Evolutionary conservation across 176 grass and related monocot genomes (phyloP), one percentile per base, ranked within the genome.

Genomic region (Carex parvula): DNA sequence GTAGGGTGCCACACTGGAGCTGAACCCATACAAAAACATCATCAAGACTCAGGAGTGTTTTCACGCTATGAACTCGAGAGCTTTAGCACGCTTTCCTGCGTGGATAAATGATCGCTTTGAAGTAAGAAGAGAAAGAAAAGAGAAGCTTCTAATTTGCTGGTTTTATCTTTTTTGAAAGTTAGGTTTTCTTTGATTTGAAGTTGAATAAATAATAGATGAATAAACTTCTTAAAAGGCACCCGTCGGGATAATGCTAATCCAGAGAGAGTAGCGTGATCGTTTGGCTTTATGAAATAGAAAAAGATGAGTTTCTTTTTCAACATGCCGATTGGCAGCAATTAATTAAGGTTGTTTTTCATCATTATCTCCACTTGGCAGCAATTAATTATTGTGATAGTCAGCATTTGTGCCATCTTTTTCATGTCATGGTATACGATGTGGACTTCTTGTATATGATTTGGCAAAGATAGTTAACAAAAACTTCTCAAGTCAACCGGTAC

Each of bases 341-440:
- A 82, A 65, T 24, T 50, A 82, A 53, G 80, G 18, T 66, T 21
- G 80, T 21, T 82, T 82, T 5, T 66, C 79, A 65, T 82, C 80
- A 53, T 82, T 82, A 29, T 82, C 20, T 4, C 39, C 80, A 82
- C 57, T 82, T 75, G 70, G 71, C 21, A 7, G 21, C 22, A 21
- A 75, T 75, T 75, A 75, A 54, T 75, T 72, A 29, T 54, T 5
- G 44, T 10, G 4, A 2, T 53, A 29, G 46, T 30, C 21, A 75
- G 71, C 71, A 75, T 75, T 75, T 65, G 37, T 64, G 33, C 59
- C 13, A 21, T 82, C 79, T 82, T 82, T 63, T 48, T 82, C 79
- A 16, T 65, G 79, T 22, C 79, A 63, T 44, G 79, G 5, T 44
- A 11, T 80, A 18, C 60, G 33, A 75, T 75, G 4, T 26, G 44